Base-by-base conservation (phyloP, 225 moss, liverwort and hornwort species). In the Marchantia paleacea region DNA sequence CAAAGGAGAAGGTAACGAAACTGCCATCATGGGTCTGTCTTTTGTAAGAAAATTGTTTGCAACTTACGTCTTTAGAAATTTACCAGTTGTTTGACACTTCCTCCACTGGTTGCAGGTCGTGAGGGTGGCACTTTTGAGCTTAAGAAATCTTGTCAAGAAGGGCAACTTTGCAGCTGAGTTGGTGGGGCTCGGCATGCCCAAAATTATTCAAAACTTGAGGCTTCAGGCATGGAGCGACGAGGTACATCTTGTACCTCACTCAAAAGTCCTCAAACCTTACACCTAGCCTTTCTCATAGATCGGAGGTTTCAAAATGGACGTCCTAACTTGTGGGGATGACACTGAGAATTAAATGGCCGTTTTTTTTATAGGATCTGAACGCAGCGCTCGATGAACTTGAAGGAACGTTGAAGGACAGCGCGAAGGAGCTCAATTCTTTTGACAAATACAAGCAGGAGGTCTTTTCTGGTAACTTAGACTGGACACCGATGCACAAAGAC, bases 401-500 rank as follows among this genome's bases (percentile, higher is more conserved):
- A 73, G 84, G 84, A n/a, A 86, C 93, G 51, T 82, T 97, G 85
- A 91, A 90, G 78, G 90, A 90, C 52, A 93, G 93, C 70, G 85
- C 89, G 71, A 93, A 93, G 78, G 92, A 93, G 83, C 84, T 97
- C 81, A 97, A 92, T 84, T 97, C 95, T 26, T 97, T 95, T 85
- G 95, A 95, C 83, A 97, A 83, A 81, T 97, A 95, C 85, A 97
- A 95, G 89, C 81, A 84, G 81, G 92, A 97, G 85, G 91, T 86
- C 8, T 89, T 84, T 82, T 91, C 93, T 11, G 90, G 93, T 72
- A 90, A 89, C 80, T 85, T 97, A 82, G 89, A 93, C 74, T 97
- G 97, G 97, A 87, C 95, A 76, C 89, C 95, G 52, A 90, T 97
- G 85, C 97, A 97, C 84, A 95, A 91, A 84, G 97, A 97, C 79